These are phyloP conservation scores for Solanum bulbocastanum DNA, from an alignment of 257 asterid species.

Conservation along the genomic window DNA sequence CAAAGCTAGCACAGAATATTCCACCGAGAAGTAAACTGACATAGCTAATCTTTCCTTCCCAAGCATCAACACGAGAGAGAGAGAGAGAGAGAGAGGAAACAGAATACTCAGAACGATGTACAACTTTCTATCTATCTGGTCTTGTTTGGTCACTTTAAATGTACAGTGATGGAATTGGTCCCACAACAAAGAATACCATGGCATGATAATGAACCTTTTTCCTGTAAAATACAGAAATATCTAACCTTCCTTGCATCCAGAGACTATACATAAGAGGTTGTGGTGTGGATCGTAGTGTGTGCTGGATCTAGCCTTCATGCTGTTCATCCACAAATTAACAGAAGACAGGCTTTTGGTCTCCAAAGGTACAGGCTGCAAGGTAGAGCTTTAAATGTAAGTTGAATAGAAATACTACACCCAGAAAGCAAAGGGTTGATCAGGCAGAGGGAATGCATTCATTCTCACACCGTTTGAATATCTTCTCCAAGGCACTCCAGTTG, in stretches of 20 bases:
- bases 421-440: background rate
- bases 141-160: background rate
- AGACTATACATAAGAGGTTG: constrained; percentile 65
- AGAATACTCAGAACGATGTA: background rate
- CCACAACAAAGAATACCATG: background rate
- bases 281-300: constrained; percentile 94
- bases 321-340: constrained; percentile 94
- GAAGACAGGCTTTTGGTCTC: constrained; percentile 51
- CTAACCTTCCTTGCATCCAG: constrained; percentile 75
- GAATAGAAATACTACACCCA: background rate
- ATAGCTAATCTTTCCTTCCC: background rate
- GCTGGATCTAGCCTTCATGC: constrained; percentile 70
- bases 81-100: background rate
- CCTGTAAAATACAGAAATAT: background rate
- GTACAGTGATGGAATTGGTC: background rate
- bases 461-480: constrained; percentile 57
- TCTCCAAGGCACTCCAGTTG: constrained; percentile 66
- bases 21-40: background rate
- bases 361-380: constrained; percentile 65
- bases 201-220: background rate
- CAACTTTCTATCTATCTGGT: background rate
- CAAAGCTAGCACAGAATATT: background rate
- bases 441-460: constrained; percentile 7
- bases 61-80: background rate
- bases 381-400: background rate